Conservation (phyloP, 306 rosid genomes). For the Crataegus laevigata region DNA sequence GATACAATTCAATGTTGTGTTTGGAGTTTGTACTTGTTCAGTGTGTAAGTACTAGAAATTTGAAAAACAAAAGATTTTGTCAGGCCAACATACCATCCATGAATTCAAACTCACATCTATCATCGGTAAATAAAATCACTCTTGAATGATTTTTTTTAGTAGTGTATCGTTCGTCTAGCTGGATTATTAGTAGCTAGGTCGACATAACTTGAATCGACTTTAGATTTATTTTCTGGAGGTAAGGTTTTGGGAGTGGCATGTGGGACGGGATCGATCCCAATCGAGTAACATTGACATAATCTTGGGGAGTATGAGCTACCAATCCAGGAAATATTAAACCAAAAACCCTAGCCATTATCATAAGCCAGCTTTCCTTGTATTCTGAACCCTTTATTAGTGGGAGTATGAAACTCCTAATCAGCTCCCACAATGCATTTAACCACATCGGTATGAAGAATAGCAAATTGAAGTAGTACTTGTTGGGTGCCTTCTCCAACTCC, state of each 20-base stretch:
- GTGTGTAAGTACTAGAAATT: too few species aligned
- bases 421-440: constrained; percentile 57
- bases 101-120: too few species aligned
- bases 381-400: constrained; percentile 36
- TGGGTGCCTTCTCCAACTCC: constrained; percentile 64
- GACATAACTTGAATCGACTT: constrained; percentile 16
- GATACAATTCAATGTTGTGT: too few species aligned
- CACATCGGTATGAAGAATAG: constrained; percentile 47
- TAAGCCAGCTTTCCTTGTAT: constrained; percentile 40
- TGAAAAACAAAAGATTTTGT: too few species aligned
- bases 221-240: neutral
- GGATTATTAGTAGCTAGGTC: too few species aligned
- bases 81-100: too few species aligned
- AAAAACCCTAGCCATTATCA: constrained; percentile 34
- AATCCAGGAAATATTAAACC: constrained; percentile 66
- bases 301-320: constrained; percentile 40
- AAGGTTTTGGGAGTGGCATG: neutral
- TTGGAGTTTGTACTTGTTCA: too few species aligned
- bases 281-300: constrained; percentile 46
- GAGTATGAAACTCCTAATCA: constrained; percentile 46
- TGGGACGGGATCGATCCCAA: constrained; percentile 32
- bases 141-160: too few species aligned
- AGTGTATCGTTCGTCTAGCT: too few species aligned
- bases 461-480: constrained; percentile 58
- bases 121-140: too few species aligned